Percentiles rank a stretch among this genome's conserved stretches.
Evolutionary conservation across 345 rosid genomes (phyloP).

Genomic region (Rubroshorea leprosula): DNA sequence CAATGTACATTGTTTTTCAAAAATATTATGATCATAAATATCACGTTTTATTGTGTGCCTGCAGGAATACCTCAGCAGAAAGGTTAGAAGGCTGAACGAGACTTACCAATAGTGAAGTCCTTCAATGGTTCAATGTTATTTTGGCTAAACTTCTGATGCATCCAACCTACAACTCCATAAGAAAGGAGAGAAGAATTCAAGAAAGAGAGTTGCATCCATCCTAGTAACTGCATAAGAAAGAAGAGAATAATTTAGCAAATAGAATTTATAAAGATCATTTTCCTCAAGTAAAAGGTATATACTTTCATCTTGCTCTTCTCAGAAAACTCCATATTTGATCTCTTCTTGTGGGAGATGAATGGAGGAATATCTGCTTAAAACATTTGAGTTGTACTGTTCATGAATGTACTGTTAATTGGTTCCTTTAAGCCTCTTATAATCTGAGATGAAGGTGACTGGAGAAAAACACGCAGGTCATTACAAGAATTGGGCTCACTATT

Average conservation of each 20-base stretch:
- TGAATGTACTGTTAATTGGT: conserved; percentile 19
- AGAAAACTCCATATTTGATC: conserved; percentile 7
- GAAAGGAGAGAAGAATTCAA: conserved; percentile 7
- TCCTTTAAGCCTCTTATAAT: conserved; percentile 11
- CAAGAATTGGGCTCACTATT: conserved; percentile 40
- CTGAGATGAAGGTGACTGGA: conserved; percentile 29
- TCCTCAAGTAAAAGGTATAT: conserved; percentile 1
- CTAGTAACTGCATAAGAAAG: conserved; percentile 51
- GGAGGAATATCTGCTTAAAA: conserved; percentile 21
- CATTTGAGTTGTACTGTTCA: conserved; percentile 12
- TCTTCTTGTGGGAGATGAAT: conserved; percentile 13
- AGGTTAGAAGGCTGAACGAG: background rate
- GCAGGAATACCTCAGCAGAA: background rate
- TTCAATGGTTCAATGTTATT: conserved; percentile 47
- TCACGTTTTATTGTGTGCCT: too few species aligned
- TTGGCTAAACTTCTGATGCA: conserved; percentile 78
- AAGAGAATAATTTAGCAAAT: background rate
- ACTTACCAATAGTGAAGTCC: conserved; percentile 58
- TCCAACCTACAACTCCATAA: conserved; percentile 73
- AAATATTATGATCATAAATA: too few species aligned
- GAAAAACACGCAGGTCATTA: conserved; percentile 50
- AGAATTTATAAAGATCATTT: background rate
- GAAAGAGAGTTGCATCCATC: conserved; percentile 51
- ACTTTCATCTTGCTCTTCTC: conserved; percentile 49
- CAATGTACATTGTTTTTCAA: too few species aligned